Base-by-base conservation (phyloP, 208 protist genomes). In the Trypanosomatidae sp. region DNA sequence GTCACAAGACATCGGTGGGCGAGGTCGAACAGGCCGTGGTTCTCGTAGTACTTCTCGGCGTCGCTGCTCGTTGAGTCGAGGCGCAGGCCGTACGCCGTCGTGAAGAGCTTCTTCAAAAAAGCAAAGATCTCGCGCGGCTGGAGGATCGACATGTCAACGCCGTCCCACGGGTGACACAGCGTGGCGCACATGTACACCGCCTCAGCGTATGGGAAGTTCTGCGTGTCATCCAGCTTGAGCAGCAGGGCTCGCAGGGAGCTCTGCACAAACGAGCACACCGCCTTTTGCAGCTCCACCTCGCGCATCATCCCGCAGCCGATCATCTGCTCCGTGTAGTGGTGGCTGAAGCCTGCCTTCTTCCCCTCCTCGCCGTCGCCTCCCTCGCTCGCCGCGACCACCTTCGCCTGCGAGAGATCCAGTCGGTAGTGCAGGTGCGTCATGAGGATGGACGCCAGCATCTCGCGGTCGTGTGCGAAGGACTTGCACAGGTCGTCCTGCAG, bases 81-180 rank as follows among this genome's bases (percentile, higher is more conserved):
- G 28, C 67, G 70, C 65, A 66, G 50, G 15, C 39, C 60, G 58
- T 85, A 66, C 50, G 71, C 50, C 6, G 62, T 64, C 52, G 80
- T 73, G 43, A 97, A 74, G 46, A 87, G 75, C 15, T 76, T 74
- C 50, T 85, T 79, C 15, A 97, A 68, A 76, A 95, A 90, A 8
- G 74, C 47, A 75, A 97, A 95, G 30, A 97, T 84, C 22, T 90
- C 92, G 39, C 62, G 70, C 13, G 90, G 91, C 15, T 70, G 77
- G 46, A 97, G 81, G n/a, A 94, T 84, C 25, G 89, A 89, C 83
- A 96, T 88, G 81, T 97, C 93, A 0, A 91, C 84, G 69, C 81
- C 81, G 65, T 95, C 87, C 91, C 91, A 95, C 49, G 93, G 91
- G 74, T 97, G 83, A 67, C 91, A 95, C 59, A 97, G 78, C 17